Base-by-base conservation (phyloP, 805 yeast species). In the Saturnispora saitoi region DNA sequence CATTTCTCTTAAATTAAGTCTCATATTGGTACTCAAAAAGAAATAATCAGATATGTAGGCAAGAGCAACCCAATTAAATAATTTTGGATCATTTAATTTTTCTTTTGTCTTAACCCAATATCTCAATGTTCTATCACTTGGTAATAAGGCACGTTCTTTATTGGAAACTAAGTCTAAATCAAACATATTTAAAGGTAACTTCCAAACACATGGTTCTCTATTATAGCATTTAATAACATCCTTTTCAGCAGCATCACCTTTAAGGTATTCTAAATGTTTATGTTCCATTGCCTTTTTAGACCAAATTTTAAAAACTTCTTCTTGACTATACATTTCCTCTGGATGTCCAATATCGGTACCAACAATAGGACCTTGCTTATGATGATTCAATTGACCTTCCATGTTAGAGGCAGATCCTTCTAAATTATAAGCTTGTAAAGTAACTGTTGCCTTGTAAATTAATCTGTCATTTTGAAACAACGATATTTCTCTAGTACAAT, bases 11-110 rank as follows among this genome's bases (percentile, higher is more conserved):
- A 76, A 60, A 48, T 79, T 72, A 47, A 76, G 65, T 50, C 83
- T 71, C 54, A 76, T 77, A 31, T 78, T 65, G 2, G 80, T 63
- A 12, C 76, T 69, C 43, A 82, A 61, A 49, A 77, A 72, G 49
- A 76, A 71, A 12, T 80, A 71, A 58, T 83, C 88, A 0, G 84
- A 73, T 10, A 80, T 63, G 50, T 77, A 77, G 2, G 82, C 81
- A 42, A 81, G 58, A 0, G 82, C 82, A 8, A 74, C 79, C 62
- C 76, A 80, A 51, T 76, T 62, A 58, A 70, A 75, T 20, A 71
- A 42, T n/a, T 51, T 24, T 11, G 61, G 62, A 51, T 61, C 54
- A 14, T 45, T 30, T 2, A 63, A 36, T 9, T 37, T 32, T 12
- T 55, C 59, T 43, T 64, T 65, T 4, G 62, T 53, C 45, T 59